Evolutionary conservation across 257 asterid species (phyloP), one percentile per base, ranked within the genome.

Genomic region (Prunella vulgaris): DNA sequence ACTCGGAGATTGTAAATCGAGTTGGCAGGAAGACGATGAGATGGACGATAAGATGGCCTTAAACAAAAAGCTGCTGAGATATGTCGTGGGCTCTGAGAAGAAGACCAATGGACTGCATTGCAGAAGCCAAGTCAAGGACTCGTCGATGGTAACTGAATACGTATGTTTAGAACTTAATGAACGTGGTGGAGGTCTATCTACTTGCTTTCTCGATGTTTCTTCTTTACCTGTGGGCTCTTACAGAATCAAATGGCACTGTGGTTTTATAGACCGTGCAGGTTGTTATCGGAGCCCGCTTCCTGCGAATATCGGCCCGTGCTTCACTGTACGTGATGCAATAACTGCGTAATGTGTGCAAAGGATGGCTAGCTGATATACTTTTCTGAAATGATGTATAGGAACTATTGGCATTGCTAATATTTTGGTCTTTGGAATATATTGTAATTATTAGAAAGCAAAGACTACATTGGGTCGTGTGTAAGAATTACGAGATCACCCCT

Each of bases 171-270:
- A 83, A 37, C 79, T 80, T 15, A 85, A 82, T 21, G 77, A 75
- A 64, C 74, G 80, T 20, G 82, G 93, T 57, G 97, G 86, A 74
- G 97, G 99, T 67, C 85, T 94, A 72, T 82, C 93, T n/a, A 74
- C 91, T 63, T 85, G 96, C 80, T 82, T 87, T 82, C 91, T 91
- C 22, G 93, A 91, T 56, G 76, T 79, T 42, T 91, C 96, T 14
- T 51, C 66, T 44, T 82, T 88, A 40, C 90, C 91, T 0, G 78
- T 65, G 30, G 99, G 99, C 37, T 66, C 80, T 66, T 89, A 89
- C 78, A 81, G 79, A 76, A 86, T 94, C 62, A 82, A 75, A 61
- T 94, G 97, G 99, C 90, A 70, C 67, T 71, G 96, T 76, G 78
- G 96, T 51, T 87, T 73, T 60, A 37, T 87, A 2, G 96, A 94